phyloP scores from a whole-genome alignment of 2,329 filamentous ascomycete species.

The Tolypocladium tundrense region DNA sequence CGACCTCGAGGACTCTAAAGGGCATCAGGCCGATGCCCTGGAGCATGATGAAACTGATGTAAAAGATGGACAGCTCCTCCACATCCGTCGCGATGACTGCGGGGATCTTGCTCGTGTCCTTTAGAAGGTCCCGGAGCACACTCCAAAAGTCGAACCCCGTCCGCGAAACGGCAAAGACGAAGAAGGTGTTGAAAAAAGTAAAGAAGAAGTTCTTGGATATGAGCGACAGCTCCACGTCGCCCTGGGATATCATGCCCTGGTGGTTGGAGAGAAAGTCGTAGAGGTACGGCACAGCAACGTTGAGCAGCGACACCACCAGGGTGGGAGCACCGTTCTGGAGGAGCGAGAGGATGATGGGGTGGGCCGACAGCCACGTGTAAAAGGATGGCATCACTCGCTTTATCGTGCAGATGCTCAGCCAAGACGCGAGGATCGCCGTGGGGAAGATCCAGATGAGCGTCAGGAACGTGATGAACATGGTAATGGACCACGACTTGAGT shows the following conservation, averaged over 20 bases:
- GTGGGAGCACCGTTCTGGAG: conserved; percentile 85
- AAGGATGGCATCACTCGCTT: conserved; percentile 60
- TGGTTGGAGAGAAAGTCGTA: conserved; percentile 88
- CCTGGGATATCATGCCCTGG: conserved; percentile 91
- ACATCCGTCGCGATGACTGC: conserved; percentile 66
- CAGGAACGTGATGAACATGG: conserved; percentile 68
- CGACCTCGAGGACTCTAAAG: conserved; percentile 82
- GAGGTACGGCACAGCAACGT: conserved; percentile 81
- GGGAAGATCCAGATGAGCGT: conserved; percentile 84
- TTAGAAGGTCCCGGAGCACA: conserved; percentile 62
- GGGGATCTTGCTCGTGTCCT: conserved; percentile 71
- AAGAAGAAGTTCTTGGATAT: conserved; percentile 99
- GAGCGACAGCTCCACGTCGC: conserved; percentile 85
- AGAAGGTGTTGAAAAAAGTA: conserved; percentile 97
- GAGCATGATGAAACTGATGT: conserved; percentile 86
- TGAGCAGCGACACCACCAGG: conserved; percentile 73
- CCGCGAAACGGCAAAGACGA: conserved; percentile 83
- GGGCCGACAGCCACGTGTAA: conserved; percentile 53
- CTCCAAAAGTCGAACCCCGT: conserved; percentile 68
- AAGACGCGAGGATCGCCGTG: conserved; percentile 65
- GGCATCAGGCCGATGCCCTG: conserved; percentile 92
- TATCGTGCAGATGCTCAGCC: conserved; percentile 76
- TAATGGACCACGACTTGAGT: conserved; percentile 73
- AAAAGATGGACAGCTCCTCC: conserved; percentile 68
- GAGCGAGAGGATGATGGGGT: conserved; percentile 62